Percentiles rank a stretch among this genome's conserved stretches.
Conservation (phyloP, 208 protist species). For the Trypanosoma platydactyli region DNA sequence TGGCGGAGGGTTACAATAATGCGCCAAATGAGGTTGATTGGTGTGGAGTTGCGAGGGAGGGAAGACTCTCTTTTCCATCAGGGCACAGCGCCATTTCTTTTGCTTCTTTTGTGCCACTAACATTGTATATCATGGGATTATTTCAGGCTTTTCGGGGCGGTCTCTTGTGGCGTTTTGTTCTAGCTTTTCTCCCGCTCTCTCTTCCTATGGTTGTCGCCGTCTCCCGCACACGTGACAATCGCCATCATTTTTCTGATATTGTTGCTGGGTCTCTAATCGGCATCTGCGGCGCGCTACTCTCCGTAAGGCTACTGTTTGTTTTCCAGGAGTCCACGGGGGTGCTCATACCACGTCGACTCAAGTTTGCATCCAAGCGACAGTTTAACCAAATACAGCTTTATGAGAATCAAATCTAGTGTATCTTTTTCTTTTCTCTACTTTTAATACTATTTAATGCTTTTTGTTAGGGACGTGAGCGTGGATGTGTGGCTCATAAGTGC, state of each 20-base stretch:
- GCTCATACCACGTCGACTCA: conserved; percentile 10
- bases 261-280: conserved; percentile 54
- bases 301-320: conserved; percentile 28
- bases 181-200: conserved; percentile 34
- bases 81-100: conserved; percentile 47
- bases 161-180: conserved; percentile 10
- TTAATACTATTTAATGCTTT: background rate
- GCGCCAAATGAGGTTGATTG: conserved; percentile 9
- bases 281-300: conserved; percentile 2
- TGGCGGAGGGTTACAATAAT: conserved; percentile 12
- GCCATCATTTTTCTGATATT: conserved; percentile 70
- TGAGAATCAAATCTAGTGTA: too few species aligned
- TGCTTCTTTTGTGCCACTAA: conserved; percentile 36
- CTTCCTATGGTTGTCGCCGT: conserved; percentile 44
- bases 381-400: too few species aligned
- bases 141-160: conserved; percentile 23
- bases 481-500: too few species aligned
- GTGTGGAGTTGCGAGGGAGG: conserved; percentile 27
- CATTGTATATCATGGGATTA: conserved; percentile 28
- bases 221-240: conserved; percentile 58
- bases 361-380: conserved; percentile 9
- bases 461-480: too few species aligned
- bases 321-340: background rate
- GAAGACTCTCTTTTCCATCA: conserved; percentile 48
- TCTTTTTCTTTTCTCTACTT: background rate